Conservation (phyloP, 805 yeast genomes). For the Metschnikowia borealis region DNA sequence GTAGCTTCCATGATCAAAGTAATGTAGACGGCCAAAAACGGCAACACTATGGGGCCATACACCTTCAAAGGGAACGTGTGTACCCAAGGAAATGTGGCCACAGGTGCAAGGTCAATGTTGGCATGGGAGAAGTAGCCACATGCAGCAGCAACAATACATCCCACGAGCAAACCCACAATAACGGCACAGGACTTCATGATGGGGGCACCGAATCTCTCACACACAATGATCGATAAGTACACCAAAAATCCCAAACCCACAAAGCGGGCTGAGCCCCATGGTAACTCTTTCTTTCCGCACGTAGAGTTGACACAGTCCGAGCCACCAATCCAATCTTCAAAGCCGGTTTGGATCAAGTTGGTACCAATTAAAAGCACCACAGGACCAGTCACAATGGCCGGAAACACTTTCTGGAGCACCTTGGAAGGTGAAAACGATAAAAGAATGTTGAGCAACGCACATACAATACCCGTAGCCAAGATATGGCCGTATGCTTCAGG, state of each 20-base stretch:
- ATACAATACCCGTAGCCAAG: conserved; percentile 72
- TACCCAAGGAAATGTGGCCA: conserved; percentile 82
- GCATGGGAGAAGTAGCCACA: conserved; percentile 69
- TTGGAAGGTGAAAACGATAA: conserved; percentile 77
- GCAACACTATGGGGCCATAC: conserved; percentile 83
- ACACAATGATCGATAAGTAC: conserved; percentile 63
- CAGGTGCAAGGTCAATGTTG: conserved; percentile 67
- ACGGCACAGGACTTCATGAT: conserved; percentile 94
- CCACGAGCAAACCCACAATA: conserved; percentile 75
- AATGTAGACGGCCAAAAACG: conserved; percentile 77
- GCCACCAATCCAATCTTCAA: conserved; percentile 87
- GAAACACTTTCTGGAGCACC: conserved; percentile 67
- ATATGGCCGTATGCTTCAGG: conserved; percentile 90
- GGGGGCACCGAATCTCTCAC: conserved; percentile 90
- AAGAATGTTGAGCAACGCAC: conserved; percentile 70
- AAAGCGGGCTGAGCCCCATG: conserved; percentile 85
- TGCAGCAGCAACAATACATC: conserved; percentile 91
- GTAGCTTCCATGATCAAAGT: conserved; percentile 89
- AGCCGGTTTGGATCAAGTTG: conserved; percentile 63
- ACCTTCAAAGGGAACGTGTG: conserved; percentile 73
- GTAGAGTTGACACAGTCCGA: conserved; percentile 49
- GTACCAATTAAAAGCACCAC: conserved; percentile 84
- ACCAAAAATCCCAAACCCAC: conserved; percentile 86
- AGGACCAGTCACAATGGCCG: conserved; percentile 91
- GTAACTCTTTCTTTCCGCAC: conserved; percentile 26